Evolutionary conservation across 2,329 filamentous ascomycete species (phyloP).

Genomic region (Xylariaceae sp.): DNA sequence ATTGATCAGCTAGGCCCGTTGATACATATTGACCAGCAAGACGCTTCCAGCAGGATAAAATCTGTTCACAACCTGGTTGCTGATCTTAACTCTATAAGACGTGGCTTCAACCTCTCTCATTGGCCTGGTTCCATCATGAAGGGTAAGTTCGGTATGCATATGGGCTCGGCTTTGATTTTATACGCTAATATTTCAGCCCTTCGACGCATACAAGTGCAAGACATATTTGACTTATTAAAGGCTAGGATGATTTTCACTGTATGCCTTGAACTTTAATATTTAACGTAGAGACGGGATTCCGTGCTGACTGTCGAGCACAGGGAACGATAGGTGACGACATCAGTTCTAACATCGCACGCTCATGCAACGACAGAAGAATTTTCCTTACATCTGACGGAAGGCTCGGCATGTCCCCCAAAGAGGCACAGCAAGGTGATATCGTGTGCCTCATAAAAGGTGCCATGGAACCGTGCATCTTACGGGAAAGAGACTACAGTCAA

Average conservation of each 20-base stretch:
- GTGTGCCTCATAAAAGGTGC: constrained; percentile 6
- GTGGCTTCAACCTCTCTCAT: neutral
- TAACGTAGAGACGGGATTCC: too few species aligned
- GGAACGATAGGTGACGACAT: neutral
- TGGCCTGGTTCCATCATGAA: neutral
- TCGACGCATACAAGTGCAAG: neutral
- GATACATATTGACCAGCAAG: too few species aligned
- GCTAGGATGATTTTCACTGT: neutral
- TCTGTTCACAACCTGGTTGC: too few species aligned
- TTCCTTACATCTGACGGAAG: neutral
- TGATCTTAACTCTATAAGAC: neutral
- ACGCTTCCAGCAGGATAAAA: too few species aligned
- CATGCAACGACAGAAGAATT: neutral
- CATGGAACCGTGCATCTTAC: constrained; percentile 7
- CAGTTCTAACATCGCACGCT: neutral
- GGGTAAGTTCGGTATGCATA: neutral
- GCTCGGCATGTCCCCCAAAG: neutral
- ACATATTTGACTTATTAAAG: neutral
- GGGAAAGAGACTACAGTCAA: neutral
- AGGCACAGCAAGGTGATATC: neutral
- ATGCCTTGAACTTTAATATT: neutral
- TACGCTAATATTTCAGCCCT: neutral
- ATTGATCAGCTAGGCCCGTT: too few species aligned
- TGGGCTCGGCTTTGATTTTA: neutral
- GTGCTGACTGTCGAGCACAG: too few species aligned